Evolutionary conservation across 805 yeast genomes (phyloP), one percentile per base, ranked within the genome.

Genomic region (Tetrapisispora iriomotensis): DNA sequence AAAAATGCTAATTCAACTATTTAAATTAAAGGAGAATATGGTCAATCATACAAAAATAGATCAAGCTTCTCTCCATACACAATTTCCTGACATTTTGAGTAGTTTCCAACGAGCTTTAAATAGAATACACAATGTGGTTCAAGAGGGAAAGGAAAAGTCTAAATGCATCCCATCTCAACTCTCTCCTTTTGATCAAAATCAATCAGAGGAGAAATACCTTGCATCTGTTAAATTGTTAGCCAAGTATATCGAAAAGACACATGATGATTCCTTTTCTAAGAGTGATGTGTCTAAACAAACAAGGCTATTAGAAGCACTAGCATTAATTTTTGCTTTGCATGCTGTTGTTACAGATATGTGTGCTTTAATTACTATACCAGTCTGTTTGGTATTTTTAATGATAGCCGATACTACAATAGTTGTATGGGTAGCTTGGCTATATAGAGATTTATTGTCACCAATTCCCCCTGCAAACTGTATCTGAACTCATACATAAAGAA

Each of bases 281-380:
- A 20, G 15, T 3, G 29, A 27, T 9, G n/a, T 27, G 25, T 21
- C 29, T 2, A 24, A 24, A 17, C 25, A 23, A 8, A 36, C 29
- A 36, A 22, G 29, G 15, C n/a, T 36, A 12, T 10, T 36, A 25
- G 39, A 36, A 18, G 32, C 39, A 15, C 20, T 36, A 20, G 39
- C 39, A 7, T 19, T 36, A 7, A 24, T 36, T 6, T 36, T 36
- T 29, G 15, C 39, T 17, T n/a, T 36, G 3, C 31, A 28, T 29
- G 39, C 34, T 13, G 39, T 29, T 3, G 31, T 36, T 6, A 36
- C 32, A 1, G 39, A 36, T 29, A 36, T 29, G 34, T 36, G 39
- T 19, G 34, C 34, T 9, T 13, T 36, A 23, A 6, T 36, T 5
- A 18, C 28, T 13, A 22, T 21, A 8, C 39, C 39, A 17, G 17